Evolutionary conservation across 441 rosid species (phyloP), one percentile per base, ranked within the genome.

Genomic region (Geranium incanum): DNA sequence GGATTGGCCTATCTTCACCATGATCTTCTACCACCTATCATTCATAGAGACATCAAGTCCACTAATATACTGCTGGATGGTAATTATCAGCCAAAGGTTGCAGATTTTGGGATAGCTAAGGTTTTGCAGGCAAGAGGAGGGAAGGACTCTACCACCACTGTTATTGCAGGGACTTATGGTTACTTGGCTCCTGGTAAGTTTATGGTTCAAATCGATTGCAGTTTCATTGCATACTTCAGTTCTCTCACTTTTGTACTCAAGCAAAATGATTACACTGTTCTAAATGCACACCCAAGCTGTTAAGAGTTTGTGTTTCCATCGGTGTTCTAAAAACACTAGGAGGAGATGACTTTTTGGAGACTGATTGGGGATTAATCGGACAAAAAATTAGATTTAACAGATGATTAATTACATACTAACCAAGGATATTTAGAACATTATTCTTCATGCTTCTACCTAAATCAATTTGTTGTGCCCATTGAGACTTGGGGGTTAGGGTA

Each of bases 91-190:
- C 91, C 97, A 23, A 91, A 89, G 78, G 89, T 94, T 68, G 99
- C 97, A 60, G 97, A 94, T 70, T 94, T 94, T 43, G 99, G 97
- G 69, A 85, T 92, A 71, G 99, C 99, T 81, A 94, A 94, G 83
- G 97, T 94, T 63, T 79, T 92, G 81, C 94, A 87, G 70, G 93
- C 94, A 8, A 79, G 94, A 80, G 91, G 94, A 18, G 84, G 92
- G 15, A 90, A 83, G 82, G 99, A 94, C 72, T 94, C 92, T 3
- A 94, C 90, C 67, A 85, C 92, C 15, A 92, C 95, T 23, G 86
- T 84, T 45, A 76, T 90, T 13, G 97, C 95, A 3, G 99, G 99
- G 69, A 94, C 97, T 62, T 92, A 88, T 13, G 94, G 97, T 71
- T 94, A 94, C 79, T 71, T 94, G 72, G 97, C 97, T 18, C 97